Conservation (phyloP, 2,329 filamentous ascomycete species). For the Penicillium rolfsii region DNA sequence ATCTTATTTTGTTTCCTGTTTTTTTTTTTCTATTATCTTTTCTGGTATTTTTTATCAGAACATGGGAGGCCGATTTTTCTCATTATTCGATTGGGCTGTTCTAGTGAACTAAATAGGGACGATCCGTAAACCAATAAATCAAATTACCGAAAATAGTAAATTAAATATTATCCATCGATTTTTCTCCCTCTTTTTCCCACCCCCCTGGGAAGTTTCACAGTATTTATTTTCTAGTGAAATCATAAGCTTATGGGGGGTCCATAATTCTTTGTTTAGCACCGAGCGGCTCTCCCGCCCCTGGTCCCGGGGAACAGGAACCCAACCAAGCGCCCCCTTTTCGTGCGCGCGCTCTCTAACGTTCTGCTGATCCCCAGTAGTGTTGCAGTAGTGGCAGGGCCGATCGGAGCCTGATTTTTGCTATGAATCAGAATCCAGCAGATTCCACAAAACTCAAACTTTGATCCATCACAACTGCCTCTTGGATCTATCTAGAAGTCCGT, state of each 20-base stretch:
- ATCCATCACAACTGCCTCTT: slow-evolving; percentile 28
- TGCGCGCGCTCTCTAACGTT: slow-evolving; percentile 29
- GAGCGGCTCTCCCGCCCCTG: slow-evolving; percentile 39
- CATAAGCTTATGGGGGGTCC: slow-evolving; percentile 19
- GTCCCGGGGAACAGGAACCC: slow-evolving; percentile 41
- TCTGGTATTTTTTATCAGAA: not conserved
- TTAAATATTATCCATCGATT: too few relatives aligned
- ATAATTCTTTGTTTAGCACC: slow-evolving; percentile 31
- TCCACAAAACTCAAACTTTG: slow-evolving; percentile 19
- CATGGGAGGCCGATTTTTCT: not conserved
- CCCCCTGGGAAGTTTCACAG: not conserved
- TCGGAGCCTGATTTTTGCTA: slow-evolving; percentile 14
- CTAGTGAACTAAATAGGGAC: not conserved
- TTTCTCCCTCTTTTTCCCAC: too few relatives aligned
- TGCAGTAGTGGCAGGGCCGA: slow-evolving; percentile 17
- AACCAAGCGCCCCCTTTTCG: slow-evolving; percentile 32
- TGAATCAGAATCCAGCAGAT: slow-evolving; percentile 20
- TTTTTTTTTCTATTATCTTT: slow-evolving; percentile 9
- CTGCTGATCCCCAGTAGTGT: slow-evolving; percentile 12
- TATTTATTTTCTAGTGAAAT: slow-evolving; percentile 2
- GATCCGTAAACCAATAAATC: slow-evolving; percentile 16
- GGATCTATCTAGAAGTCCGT: slow-evolving; percentile 20
- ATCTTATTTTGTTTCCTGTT: slow-evolving; percentile 16
- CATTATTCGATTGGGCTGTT: slow-evolving; percentile 1
- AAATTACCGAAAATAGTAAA: slow-evolving; percentile 19